These are phyloP conservation scores for Staphylotrichum longicolle DNA, from an alignment of 495 filamentous ascomycete species.

Conservation along the genomic window DNA sequence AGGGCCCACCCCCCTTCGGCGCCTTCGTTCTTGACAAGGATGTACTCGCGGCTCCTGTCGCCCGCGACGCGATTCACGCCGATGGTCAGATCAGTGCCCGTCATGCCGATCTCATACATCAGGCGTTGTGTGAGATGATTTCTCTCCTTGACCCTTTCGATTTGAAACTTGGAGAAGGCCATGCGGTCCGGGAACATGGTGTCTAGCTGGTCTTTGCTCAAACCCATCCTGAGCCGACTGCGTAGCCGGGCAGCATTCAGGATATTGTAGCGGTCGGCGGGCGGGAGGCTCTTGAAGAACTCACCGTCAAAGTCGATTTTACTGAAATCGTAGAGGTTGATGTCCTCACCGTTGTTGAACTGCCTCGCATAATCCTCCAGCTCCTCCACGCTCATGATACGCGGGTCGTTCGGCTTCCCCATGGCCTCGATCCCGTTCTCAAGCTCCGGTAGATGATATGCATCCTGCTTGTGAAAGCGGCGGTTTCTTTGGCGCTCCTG, in stretches of 20 bases:
- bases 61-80: conserved; percentile 74
- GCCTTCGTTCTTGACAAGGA: conserved; percentile 90
- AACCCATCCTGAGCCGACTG: conserved; percentile 86
- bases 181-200: conserved; percentile 97
- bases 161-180: conserved; percentile 94
- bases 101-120: conserved; percentile 93
- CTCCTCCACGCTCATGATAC: conserved; percentile 92
- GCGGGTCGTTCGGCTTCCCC: conserved; percentile 85
- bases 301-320: conserved; percentile 96
- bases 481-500: conserved; percentile 71
- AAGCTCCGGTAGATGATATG: conserved; percentile 88
- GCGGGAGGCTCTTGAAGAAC: conserved; percentile 87
- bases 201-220: conserved; percentile 93
- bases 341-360: conserved; percentile 89
- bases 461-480: conserved; percentile 84
- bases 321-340: conserved; percentile 96
- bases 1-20: conserved; percentile 97
- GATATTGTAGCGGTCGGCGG: conserved; percentile 93
- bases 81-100: conserved; percentile 64
- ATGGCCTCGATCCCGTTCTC: conserved; percentile 72
- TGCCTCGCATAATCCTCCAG: conserved; percentile 88
- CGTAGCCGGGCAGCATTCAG: conserved; percentile 86
- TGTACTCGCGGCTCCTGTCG: conserved; percentile 88
- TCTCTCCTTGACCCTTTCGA: conserved; percentile 84
- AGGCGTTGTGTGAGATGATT: conserved; percentile 94